Evolutionary conservation across 2,329 filamentous ascomycete genomes (phyloP).

Genomic region (Colletotrichum orchidophilum): DNA sequence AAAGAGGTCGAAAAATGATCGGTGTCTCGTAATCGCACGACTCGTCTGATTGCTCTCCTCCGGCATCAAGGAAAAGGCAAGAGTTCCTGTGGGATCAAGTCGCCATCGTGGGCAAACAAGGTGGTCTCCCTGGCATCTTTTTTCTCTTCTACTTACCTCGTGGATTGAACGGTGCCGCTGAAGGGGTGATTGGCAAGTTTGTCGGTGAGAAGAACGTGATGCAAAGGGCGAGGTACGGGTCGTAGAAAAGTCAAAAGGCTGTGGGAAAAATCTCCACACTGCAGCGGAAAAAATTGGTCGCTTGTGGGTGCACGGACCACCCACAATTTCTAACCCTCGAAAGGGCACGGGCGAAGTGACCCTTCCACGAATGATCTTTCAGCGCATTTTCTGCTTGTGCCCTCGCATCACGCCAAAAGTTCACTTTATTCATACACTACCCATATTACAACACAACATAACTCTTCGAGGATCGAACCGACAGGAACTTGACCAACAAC

Average conservation of each 20-base stretch:
- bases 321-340: constrained; percentile 45
- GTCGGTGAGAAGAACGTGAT: constrained; percentile 37
- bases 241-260: constrained; percentile 24
- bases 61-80: constrained; percentile 61
- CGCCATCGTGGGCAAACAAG: constrained; percentile 35
- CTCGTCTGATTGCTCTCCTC: constrained; percentile 69
- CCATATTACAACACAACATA: constrained; percentile 47
- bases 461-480: constrained; percentile 76
- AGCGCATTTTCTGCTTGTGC: constrained; percentile 5
- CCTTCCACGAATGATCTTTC: constrained; percentile 19
- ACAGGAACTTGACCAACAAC: constrained; percentile 59
- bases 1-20: constrained; percentile 4
- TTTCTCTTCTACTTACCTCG: constrained; percentile 55
- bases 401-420: constrained; percentile 35
- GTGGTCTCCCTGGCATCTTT: background rate
- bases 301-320: constrained; percentile 52
- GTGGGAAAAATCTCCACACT: background rate
- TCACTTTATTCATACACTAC: constrained; percentile 43
- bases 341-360: constrained; percentile 43
- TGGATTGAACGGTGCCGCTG: constrained; percentile 37
- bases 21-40: constrained; percentile 32
- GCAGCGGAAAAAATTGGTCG: constrained; percentile 37
- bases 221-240: constrained; percentile 29
- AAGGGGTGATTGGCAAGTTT: constrained; percentile 41
- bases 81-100: constrained; percentile 44